Conservation (phyloP, 805 yeast species). For the Candida oleophila region DNA sequence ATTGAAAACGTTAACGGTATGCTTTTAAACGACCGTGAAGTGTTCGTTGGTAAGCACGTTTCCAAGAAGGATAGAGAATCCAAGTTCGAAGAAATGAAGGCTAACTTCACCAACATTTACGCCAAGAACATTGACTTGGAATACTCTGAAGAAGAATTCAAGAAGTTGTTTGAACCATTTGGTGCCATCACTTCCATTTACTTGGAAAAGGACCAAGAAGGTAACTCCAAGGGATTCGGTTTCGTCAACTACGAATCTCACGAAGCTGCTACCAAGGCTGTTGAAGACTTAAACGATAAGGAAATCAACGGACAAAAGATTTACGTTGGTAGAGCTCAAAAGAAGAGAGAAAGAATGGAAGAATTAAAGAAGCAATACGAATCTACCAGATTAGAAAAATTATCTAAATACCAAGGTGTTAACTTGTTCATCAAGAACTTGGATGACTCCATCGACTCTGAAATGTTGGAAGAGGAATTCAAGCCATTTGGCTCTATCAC, state of each 20-base stretch:
- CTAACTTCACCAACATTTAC: constrained; percentile 93
- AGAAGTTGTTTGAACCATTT: constrained; percentile 63
- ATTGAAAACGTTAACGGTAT: constrained; percentile 97
- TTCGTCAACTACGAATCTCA: constrained; percentile 89
- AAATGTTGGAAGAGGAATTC: constrained; percentile 87
- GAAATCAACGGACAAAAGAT: constrained; percentile 84
- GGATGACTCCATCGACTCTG: constrained; percentile 91
- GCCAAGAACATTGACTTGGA: constrained; percentile 84
- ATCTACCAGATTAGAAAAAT: constrained; percentile 84
- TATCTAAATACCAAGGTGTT: constrained; percentile 94
- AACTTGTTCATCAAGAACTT: constrained; percentile 95
- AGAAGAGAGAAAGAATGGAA: constrained; percentile 96
- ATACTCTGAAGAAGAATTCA: constrained; percentile 68
- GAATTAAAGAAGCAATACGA: constrained; percentile 95
- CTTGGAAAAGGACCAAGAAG: constrained; percentile 77
- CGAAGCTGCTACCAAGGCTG: constrained; percentile 86
- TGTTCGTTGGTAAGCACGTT: constrained; percentile 91
- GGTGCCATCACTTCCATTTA: constrained; percentile 85
- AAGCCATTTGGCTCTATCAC: constrained; percentile 92
- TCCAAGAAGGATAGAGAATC: constrained; percentile 92
- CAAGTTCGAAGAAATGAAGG: constrained; percentile 84
- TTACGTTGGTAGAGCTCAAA: constrained; percentile 98
- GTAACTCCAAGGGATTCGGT: constrained; percentile 93
- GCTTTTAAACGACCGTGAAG: constrained; percentile 94
- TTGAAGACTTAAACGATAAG: constrained; percentile 83